A percentile compares a stretch with the other conserved stretches of the same genome.
These are phyloP conservation scores for Nakaseomyces kungkrabaensis DNA, from an alignment of 1,139 yeast genomes.

Conservation along the genomic window DNA sequence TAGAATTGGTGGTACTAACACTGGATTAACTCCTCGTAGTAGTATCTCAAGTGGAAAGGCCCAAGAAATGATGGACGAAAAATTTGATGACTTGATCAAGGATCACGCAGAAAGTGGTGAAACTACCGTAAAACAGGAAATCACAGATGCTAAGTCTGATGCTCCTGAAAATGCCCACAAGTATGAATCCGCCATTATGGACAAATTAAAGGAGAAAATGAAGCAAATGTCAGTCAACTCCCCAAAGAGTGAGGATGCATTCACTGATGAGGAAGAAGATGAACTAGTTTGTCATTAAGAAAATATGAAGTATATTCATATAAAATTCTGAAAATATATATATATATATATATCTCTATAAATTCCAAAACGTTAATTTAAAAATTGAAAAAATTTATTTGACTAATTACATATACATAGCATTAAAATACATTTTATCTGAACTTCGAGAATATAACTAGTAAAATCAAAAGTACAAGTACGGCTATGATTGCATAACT, in stretches of 20 bases:
- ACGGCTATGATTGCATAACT: constrained; percentile 94
- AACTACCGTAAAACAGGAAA: background rate
- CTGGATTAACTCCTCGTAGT: constrained; percentile 20
- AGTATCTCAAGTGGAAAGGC: constrained; percentile 15
- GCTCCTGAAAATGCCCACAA: constrained; percentile 10
- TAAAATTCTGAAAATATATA: background rate
- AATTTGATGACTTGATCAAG: constrained; percentile 3
- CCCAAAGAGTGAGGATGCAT: background rate
- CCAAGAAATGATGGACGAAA: constrained; percentile 6
- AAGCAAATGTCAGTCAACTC: constrained; percentile 10
- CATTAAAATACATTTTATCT: constrained; percentile 7
- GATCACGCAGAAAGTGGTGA: constrained; percentile 3
- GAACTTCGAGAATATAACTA: constrained; percentile 82
- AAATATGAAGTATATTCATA: too few species aligned
- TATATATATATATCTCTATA: background rate
- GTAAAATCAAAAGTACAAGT: constrained; percentile 66
- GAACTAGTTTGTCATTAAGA: constrained; percentile 2
- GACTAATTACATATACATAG: too few species aligned
- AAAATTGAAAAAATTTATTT: too few species aligned
- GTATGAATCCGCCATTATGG: constrained; percentile 14
- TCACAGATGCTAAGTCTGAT: background rate
- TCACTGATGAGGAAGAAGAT: constrained; percentile 2
- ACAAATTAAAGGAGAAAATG: constrained; percentile 17
- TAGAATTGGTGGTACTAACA: constrained; percentile 18
- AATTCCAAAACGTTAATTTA: background rate